Base-by-base conservation (phyloP, 2,329 filamentous ascomycete species). In the Alternaria sp. region DNA sequence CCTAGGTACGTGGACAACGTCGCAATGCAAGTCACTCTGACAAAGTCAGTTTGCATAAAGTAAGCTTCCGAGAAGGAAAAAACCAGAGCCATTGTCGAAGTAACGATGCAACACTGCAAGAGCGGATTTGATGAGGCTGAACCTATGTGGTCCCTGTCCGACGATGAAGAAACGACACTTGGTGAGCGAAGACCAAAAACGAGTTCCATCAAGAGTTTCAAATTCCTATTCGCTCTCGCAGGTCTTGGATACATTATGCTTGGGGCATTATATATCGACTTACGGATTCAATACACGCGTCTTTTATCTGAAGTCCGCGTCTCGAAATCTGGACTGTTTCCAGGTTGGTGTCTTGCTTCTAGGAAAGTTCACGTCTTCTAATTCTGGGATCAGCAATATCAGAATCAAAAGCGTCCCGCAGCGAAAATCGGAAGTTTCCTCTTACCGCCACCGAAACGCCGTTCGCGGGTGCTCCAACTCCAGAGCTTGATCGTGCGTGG, bases 401-500 rank as follows among this genome's bases (percentile, higher is more conserved):
- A 5, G 11, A 9, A 34, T 46, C 44, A 4, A 28, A 6, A 29
- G 44, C 28, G 5, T 46, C 14, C 17, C 44, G 26, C 24, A 29
- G 10, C 6, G 26, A 46, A 7, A 46, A 6, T 23, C 26, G 44
- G 9, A 11, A 7, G 4, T 46, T 46, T 26, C 44, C 44, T 24
- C 14, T 46, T 5, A 21, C 28, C 3, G 44, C 31, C 11, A 26
- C 14, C 7, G 26, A 11, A 23, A 46, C 44, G 14, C 44, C 44
- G n/a, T 46, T 46, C 9, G 44, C 44, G 3, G 44, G 44, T 14
- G 11, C 13, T 46, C 44, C 26, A 17, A 46, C 8, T 11, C 24
- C 26, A 11, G 44, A 46, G 17, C 44, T 46, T 9, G 44, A 46
- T 21, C 44, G 23, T 39, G 46, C 46, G n/a, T 51, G 46, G 46